These are phyloP conservation scores for Globisporangium uncinulatum DNA, from an alignment of 352 stramenopile genomes.

Conservation along the genomic window DNA sequence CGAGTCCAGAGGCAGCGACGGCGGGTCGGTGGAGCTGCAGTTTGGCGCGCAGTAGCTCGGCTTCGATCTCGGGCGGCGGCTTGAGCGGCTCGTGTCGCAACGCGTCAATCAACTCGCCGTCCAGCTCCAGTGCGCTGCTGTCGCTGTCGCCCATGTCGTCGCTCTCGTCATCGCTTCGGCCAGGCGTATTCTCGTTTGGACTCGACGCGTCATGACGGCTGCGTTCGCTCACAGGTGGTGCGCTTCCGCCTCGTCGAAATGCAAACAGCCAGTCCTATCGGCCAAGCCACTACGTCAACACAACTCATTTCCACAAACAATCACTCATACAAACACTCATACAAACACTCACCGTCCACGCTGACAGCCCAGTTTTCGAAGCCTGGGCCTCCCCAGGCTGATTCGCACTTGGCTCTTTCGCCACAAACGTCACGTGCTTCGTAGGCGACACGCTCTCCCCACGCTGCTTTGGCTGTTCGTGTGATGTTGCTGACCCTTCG, in stretches of 20 bases:
- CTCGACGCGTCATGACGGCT: constrained; percentile 13
- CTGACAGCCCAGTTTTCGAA: not conserved
- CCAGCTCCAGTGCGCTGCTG: constrained; percentile 5
- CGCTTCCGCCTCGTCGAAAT: not conserved
- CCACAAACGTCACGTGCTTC: not conserved
- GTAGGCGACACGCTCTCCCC: not conserved
- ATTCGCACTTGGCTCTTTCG: constrained; percentile 1
- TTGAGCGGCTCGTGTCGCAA: constrained; percentile 26
- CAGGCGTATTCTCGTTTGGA: not conserved
- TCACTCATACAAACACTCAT: not conserved
- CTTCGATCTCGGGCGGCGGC: constrained; percentile 36
- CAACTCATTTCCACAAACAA: not conserved
- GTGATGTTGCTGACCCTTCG: not conserved
- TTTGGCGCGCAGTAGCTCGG: constrained; percentile 31
- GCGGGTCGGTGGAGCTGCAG: constrained; percentile 13
- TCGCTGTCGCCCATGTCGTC: constrained; percentile 4
- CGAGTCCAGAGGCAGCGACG: constrained; percentile 11
- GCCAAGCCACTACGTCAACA: not conserved
- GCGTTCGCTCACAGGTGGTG: constrained; percentile 6
- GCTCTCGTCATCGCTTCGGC: constrained; percentile 1
- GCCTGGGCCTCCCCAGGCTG: not conserved
- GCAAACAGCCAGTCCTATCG: constrained; percentile 22
- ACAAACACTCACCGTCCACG: constrained; percentile 11
- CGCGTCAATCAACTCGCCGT: not conserved
- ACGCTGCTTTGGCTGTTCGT: not conserved